A percentile compares a stretch with the other conserved stretches of the same genome.
Evolutionary conservation across 2,329 filamentous ascomycete genomes (phyloP).

Genomic region (Thermochaetoides dissita): DNA sequence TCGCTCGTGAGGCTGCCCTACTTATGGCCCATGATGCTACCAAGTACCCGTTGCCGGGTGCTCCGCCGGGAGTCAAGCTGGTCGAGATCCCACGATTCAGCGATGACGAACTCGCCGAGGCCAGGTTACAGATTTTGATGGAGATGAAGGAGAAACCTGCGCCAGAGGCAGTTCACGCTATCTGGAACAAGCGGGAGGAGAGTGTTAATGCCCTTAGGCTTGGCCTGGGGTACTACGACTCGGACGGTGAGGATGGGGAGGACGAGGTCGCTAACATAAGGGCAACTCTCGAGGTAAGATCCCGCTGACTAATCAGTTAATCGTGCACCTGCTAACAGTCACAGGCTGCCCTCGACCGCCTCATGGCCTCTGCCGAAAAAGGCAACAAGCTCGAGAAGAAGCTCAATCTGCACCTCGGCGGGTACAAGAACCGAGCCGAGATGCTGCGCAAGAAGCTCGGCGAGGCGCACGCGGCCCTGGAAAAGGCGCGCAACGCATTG

Average conservation of each 20-base stretch:
- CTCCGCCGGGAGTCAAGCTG: slow-evolving; percentile 44
- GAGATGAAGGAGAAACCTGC: slow-evolving; percentile 44
- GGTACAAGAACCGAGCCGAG: slow-evolving; percentile 78
- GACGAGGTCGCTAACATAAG: slow-evolving; percentile 50
- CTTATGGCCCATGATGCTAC: slow-evolving; percentile 72
- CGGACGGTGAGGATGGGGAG: slow-evolving; percentile 50
- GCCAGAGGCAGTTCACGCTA: slow-evolving; percentile 36
- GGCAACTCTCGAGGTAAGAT: slow-evolving; percentile 58
- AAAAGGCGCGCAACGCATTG: slow-evolving; percentile 58
- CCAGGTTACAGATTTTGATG: slow-evolving; percentile 60
- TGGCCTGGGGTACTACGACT: slow-evolving; percentile 66
- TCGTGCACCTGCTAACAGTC: slow-evolving; percentile 4
- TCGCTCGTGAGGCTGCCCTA: slow-evolving; percentile 63
- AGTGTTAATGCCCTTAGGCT: slow-evolving; percentile 50
- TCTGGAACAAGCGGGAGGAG: slow-evolving; percentile 34
- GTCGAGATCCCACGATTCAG: slow-evolving; percentile 48
- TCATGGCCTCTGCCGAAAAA: slow-evolving; percentile 60
- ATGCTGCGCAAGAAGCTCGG: slow-evolving; percentile 65
- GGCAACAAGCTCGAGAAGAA: slow-evolving; percentile 90
- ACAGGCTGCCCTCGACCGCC: slow-evolving; percentile 56
- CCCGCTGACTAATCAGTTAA: slow-evolving; percentile 5
- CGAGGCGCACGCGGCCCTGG: slow-evolving; percentile 60
- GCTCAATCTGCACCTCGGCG: slow-evolving; percentile 71
- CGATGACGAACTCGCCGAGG: slow-evolving; percentile 59
- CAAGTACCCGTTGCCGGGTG: slow-evolving; percentile 57